These are phyloP conservation scores for Nothophoma quercina DNA, from an alignment of 2,329 filamentous ascomycete genomes.

Conservation along the genomic window DNA sequence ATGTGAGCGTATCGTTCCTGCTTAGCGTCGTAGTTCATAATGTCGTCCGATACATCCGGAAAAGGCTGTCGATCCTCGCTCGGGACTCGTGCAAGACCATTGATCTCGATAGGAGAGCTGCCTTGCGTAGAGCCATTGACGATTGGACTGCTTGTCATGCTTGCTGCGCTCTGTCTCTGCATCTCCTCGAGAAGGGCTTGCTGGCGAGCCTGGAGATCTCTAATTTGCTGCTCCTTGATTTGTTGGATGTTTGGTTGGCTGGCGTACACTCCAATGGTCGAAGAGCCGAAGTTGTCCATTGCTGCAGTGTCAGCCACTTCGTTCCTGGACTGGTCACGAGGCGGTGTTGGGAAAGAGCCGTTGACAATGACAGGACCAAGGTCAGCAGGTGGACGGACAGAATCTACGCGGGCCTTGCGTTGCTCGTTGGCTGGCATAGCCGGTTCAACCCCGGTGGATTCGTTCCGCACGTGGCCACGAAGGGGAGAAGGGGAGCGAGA, in stretches of 20 bases:
- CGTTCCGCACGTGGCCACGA: constrained; percentile 52
- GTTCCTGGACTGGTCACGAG: constrained; percentile 34
- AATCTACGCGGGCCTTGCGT: constrained; percentile 40
- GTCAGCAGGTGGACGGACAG: constrained; percentile 36
- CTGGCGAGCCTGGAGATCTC: constrained; percentile 40
- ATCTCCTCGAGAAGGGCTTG: constrained; percentile 43
- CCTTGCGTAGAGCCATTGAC: constrained; percentile 38
- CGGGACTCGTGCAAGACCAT: constrained; percentile 31
- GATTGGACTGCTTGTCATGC: constrained; percentile 29
- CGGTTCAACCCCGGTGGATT: constrained; percentile 42
- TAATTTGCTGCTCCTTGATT: constrained; percentile 37
- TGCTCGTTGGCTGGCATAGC: constrained; percentile 20
- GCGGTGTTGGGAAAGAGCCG: constrained; percentile 47
- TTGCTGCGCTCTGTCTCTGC: constrained; percentile 38
- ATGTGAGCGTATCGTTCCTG: constrained; percentile 34
- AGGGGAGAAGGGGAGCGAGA: constrained; percentile 59
- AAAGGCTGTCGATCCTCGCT: constrained; percentile 39
- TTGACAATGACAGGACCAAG: constrained; percentile 51
- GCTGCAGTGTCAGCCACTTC: constrained; percentile 36
- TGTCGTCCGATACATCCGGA: constrained; percentile 35
- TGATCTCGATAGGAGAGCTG: constrained; percentile 25
- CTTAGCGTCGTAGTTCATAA: constrained; percentile 36
- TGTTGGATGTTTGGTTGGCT: constrained; percentile 36
- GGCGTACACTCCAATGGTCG: constrained; percentile 33
- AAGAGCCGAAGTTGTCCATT: constrained; percentile 20